Conservation (phyloP, 2,329 filamentous ascomycete genomes). For the Aureobasidium vineae region DNA sequence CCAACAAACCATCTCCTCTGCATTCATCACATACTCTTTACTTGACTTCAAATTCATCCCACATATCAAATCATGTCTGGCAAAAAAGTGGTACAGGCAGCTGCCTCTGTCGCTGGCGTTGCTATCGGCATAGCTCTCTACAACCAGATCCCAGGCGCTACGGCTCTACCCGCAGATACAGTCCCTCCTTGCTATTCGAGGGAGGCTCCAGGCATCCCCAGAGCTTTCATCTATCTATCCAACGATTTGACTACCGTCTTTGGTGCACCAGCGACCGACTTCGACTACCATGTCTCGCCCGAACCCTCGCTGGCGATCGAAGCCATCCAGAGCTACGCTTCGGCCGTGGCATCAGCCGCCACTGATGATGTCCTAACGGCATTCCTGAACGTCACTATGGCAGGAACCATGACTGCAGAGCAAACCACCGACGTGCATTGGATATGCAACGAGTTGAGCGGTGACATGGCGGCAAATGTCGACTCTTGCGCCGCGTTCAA, state of each 20-base stretch:
- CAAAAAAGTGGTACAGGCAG: neutral
- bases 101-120: neutral
- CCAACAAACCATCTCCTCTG: no score
- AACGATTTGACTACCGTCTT: no score
- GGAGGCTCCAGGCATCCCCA: no score
- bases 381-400: neutral
- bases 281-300: no score
- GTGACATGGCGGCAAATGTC: neutral
- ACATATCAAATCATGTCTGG: neutral
- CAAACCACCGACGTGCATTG: neutral
- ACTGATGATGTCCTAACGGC: neutral
- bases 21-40: no score
- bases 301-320: no score
- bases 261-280: no score
- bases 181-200: no score
- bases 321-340: neutral
- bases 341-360: neutral
- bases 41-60: no score
- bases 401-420: neutral
- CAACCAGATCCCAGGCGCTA: neutral
- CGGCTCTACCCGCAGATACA: neutral
- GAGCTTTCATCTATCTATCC: no score
- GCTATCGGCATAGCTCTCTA: neutral
- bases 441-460: conserved; percentile 5
- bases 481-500: neutral